These are phyloP conservation scores for Aspergillus wentii DNA, from an alignment of 495 filamentous ascomycete genomes.

Conservation along the genomic window DNA sequence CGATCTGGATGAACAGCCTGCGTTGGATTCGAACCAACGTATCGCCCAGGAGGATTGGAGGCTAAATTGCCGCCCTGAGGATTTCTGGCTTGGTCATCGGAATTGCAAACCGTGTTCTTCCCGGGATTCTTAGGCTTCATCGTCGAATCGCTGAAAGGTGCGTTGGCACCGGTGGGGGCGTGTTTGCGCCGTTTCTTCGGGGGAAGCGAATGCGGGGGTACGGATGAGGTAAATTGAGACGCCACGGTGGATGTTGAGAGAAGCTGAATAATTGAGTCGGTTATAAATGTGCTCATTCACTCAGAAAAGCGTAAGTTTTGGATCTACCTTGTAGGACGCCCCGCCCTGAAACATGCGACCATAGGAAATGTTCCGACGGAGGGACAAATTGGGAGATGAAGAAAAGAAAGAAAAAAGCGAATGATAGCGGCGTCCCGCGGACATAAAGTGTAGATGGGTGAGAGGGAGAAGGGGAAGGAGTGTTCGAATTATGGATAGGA, in stretches of 20 bases:
- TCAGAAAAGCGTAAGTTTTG: no score
- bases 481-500: no score
- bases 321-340: slow-evolving; percentile 14
- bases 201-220: neutral
- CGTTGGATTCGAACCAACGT: no score
- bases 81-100: neutral
- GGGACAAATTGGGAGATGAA: neutral
- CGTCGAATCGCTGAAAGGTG: neutral
- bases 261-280: slow-evolving; percentile 6
- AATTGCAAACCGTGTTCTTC: slow-evolving; percentile 1
- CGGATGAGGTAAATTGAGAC: neutral
- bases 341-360: slow-evolving; percentile 10
- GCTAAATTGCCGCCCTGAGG: no score
- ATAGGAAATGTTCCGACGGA: neutral
- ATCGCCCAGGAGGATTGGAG: no score
- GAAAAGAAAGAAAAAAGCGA: slow-evolving; percentile 13
- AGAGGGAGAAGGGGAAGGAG: no score
- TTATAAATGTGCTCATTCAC: no score
- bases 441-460: no score
- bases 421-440: no score
- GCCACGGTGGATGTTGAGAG: neutral
- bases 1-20: no score
- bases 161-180: neutral
- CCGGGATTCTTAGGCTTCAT: neutral
- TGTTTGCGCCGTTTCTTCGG: neutral